Conservation (phyloP, 139 green algal species). For the Gonium pectorale region DNA sequence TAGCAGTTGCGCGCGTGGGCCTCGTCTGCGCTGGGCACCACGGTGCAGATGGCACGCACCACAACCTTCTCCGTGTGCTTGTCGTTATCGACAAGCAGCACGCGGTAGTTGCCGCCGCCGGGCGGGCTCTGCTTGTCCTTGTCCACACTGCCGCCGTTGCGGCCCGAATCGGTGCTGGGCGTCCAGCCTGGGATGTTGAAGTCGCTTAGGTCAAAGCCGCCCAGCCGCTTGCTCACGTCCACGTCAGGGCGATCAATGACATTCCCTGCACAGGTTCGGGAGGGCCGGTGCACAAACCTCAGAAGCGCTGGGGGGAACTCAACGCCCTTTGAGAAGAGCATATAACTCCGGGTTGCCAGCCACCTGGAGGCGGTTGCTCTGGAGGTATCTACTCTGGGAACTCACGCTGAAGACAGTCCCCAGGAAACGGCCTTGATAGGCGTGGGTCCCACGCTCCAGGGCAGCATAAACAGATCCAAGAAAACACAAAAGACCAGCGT, state of each 20-base stretch:
- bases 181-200: constrained; percentile 13
- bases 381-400: too few species aligned
- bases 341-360: too few species aligned
- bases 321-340: too few species aligned
- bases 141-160: constrained; percentile 40
- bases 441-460: too few species aligned
- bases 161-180: constrained; percentile 14
- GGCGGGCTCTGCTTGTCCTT: constrained; percentile 21
- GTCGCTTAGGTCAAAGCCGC: constrained; percentile 38
- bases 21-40: constrained; percentile 47
- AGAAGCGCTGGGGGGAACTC: too few species aligned
- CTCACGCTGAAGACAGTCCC: too few species aligned
- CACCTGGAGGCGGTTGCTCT: too few species aligned
- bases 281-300: too few species aligned
- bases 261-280: neutral
- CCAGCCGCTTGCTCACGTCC: constrained; percentile 39
- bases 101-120: constrained; percentile 59
- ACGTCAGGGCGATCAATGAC: constrained; percentile 28
- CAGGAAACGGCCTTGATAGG: too few species aligned
- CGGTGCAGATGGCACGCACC: constrained; percentile 49
- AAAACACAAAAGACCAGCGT: too few species aligned
- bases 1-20: constrained; percentile 67
- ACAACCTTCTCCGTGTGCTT: constrained; percentile 62
- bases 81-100: constrained; percentile 61
- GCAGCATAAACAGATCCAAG: too few species aligned